phyloP scores from a whole-genome alignment of 495 filamentous ascomycete species.

The Extremus antarcticus region DNA sequence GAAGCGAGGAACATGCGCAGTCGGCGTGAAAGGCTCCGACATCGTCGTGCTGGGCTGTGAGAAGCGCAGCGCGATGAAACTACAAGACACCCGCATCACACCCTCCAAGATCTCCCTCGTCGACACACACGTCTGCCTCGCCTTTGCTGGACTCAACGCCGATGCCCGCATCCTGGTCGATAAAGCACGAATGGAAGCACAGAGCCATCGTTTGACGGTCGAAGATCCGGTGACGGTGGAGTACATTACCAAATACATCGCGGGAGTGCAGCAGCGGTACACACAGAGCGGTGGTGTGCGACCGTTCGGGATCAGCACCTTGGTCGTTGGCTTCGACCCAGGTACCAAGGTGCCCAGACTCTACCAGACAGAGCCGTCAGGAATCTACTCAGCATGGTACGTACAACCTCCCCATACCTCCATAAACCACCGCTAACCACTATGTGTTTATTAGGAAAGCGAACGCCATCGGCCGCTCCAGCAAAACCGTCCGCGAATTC shows the following conservation, averaged over 20 bases:
- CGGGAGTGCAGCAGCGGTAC: constrained; percentile 94
- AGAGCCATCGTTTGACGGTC: constrained; percentile 94
- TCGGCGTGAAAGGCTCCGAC: constrained; percentile 89
- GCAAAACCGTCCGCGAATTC: constrained; percentile 97
- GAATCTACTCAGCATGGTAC: constrained; percentile 96
- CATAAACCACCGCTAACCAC: constrained; percentile 3
- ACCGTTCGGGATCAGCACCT: constrained; percentile 93
- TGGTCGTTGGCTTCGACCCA: constrained; percentile 94
- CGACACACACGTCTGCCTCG: constrained; percentile 90
- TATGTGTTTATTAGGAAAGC: constrained; percentile 65
- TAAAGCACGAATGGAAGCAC: constrained; percentile 91
- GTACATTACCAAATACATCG: constrained; percentile 98
- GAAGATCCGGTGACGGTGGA: constrained; percentile 96
- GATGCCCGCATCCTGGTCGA: constrained; percentile 95
- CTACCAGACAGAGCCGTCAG: constrained; percentile 96
- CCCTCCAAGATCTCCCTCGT: constrained; percentile 94
- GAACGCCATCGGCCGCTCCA: constrained; percentile 94
- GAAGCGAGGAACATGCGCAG: constrained; percentile 96
- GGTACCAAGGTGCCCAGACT: constrained; percentile 74
- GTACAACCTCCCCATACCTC: constrained; percentile 18
- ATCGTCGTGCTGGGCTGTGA: constrained; percentile 96
- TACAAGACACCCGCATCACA: constrained; percentile 98
- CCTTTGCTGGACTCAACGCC: constrained; percentile 93
- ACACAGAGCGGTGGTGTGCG: constrained; percentile 95
- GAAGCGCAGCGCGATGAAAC: constrained; percentile 96